Evolutionary conservation across 352 stramenopile genomes (phyloP), one percentile per base, ranked within the genome.

Genomic region (Pythium angustatum): DNA sequence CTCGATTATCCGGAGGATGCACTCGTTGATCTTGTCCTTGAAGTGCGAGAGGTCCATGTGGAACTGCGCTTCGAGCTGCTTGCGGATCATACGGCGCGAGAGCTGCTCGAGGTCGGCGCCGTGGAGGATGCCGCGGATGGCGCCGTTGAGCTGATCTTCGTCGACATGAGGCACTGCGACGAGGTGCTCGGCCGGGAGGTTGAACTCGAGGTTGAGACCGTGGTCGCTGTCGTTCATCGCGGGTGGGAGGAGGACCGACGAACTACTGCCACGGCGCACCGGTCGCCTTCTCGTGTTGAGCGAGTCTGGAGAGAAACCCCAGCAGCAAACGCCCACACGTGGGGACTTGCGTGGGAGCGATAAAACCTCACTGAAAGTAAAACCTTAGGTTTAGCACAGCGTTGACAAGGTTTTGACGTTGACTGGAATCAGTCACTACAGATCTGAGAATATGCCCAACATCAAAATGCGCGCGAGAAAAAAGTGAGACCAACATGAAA

Each of bases 71-170:
- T 95, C 87, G 47, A 95, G 74, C 71, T 95, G 84, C 76, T 92
- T 93, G 58, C 87, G 85, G 71, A 95, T 89, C 83, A 93, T 93
- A 57, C 85, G 84, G 17, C 87, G 85, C 34, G 83, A 93, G 61
- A 95, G 81, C 71, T 92, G 83, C 71, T 93, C 84, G 54, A 95
- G 73, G 67, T 95, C 85, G 24, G 85, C 86, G 60, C 88, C 78
- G 63, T 83, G 72, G 14, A 95, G 81, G 69, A 95, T 95, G 34
- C 66, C 44, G 59, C 83, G 79, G 75, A 95, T 94, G 34, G 85
- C 83, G 21, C 85, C 75, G 19, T 76, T 76, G 36, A 95, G 78
- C 66, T 91, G 71, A 24, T 62, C 64, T 55, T 78, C 81, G 64
- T 93, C 80, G 51, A 90, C 79, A 64, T 72, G 58, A 24, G 54